These are phyloP conservation scores for Rhazya stricta DNA, from an alignment of 257 asterid species.

Conservation along the genomic window DNA sequence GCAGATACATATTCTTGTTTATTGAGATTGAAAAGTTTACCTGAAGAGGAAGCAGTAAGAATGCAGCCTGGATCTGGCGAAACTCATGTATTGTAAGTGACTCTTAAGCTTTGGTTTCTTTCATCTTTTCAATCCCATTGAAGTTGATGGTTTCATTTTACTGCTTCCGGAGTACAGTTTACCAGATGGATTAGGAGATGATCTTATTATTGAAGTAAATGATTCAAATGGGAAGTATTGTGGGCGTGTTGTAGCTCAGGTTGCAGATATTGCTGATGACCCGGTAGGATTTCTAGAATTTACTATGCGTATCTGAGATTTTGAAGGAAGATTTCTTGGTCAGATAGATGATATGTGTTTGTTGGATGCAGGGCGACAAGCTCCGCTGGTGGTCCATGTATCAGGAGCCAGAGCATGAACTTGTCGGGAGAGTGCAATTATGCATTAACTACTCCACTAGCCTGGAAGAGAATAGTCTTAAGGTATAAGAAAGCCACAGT, in stretches of 20 bases:
- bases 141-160: constrained; percentile 15
- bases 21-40: constrained; percentile 74
- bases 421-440: constrained; percentile 82
- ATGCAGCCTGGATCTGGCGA: constrained; percentile 98
- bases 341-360: constrained; percentile 14
- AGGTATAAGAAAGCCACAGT: constrained; percentile 38
- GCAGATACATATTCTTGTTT: constrained; percentile 80
- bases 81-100: constrained; percentile 78
- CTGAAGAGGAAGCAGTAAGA: constrained; percentile 72
- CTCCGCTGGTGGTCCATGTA: constrained; percentile 72
- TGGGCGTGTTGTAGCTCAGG: constrained; percentile 79
- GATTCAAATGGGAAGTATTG: constrained; percentile 77
- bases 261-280: constrained; percentile 88
- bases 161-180: constrained; percentile 42
- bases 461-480: constrained; percentile 53
- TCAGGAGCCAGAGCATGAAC: constrained; percentile 86
- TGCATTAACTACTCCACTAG: constrained; percentile 63
- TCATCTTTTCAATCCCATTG: constrained; percentile 10
- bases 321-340: not conserved
- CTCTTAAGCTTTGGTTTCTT: constrained; percentile 10
- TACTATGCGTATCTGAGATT: constrained; percentile 8
- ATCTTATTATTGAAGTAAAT: constrained; percentile 65
- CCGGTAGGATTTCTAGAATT: constrained; percentile 43
- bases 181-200: constrained; percentile 92
- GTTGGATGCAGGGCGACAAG: constrained; percentile 69